Evolutionary conservation across 352 stramenopile genomes (phyloP), one percentile per base, ranked within the genome.

Genomic region (Pythium aristosporum): DNA sequence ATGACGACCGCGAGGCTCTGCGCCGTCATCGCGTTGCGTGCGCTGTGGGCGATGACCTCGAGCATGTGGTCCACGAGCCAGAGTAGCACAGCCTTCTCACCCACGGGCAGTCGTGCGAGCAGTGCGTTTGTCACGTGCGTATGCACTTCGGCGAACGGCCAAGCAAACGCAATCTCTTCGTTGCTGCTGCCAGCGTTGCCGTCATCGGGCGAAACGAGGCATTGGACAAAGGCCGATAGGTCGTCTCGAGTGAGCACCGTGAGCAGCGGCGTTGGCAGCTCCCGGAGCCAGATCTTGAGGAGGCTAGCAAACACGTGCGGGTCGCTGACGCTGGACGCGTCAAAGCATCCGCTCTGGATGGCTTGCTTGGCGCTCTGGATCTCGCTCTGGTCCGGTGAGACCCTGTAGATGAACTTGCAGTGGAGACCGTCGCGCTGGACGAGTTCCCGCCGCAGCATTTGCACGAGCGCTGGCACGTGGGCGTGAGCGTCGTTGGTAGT

Each of bases 21-120:
- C 0, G 71, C 65, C 3, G 69, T 80, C 81, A 90, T 90, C 9
- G 65, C 69, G 68, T 90, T 90, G 16, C 39, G 50, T 13, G 39
- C 20, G 30, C 62, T 67, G 48, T 81, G 54, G 0, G 61, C 41
- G 6, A 74, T 65, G 47, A 90, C 75, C 47, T 90, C 79, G 10
- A 85, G 58, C 74, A 81, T 77, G 68, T 90, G 81, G 59, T 88
- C 79, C 3, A 87, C 69, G n/a, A 90, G 70, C 81, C 81, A 88
- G 11, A 85, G 70, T 11, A 90, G 60, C 11, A 90, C 72, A 1
- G 61, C 67, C 21, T 69, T 63, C 46, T 86, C 72, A 16, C 68
- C 59, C 0, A n/a, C 1, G 0, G 67, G 58, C 4, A 88, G 52
- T 37, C 77, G 75, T 21, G 18, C 43, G 25, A 83, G 55, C 30